Evolutionary conservation across 768 basidiomycete species (phyloP), one percentile per base, ranked within the genome.

Genomic region (Xanthoconium stramineum): DNA sequence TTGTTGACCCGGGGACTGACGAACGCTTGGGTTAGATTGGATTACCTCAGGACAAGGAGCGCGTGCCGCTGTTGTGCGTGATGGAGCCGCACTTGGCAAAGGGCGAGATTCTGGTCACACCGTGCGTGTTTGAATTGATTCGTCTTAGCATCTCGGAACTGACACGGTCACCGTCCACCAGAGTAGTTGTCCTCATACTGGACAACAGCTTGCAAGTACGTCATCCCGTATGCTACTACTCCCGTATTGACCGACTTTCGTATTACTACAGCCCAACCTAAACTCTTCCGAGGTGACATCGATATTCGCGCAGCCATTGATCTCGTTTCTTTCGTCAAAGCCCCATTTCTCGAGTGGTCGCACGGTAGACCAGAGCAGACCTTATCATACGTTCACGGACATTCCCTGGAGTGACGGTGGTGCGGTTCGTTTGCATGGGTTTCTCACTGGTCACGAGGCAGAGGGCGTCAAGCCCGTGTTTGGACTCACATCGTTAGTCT

Each of bases 401-500:
- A 64, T 78, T 32, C 65, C 72, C 13, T 80, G 77, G 68, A 68
- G 70, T n/a, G 75, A 76, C 20, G 72, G 75, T 9, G 70, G 67
- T 8, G 52, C 63, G 3, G 14, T 67, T 17, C 82, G 91, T 24
- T 77, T 84, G 59, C 93, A 95, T 71, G 75, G 78, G 17, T 96
- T 96, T 75, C 76, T 94, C 49, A 96, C 93, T 1, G 94, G 94
- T 0, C 76, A 92, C 40, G 93, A 96, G 67, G 83, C 80, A 3
- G 85, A 86, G 14, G 92, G 93, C 0, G 81, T 91, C 14, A 94
- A 92, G 64, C 93, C 93, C n/a, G 83, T 95, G 0, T 91, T 85
- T 61, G 93, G 93, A 9, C 72, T 96, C 10, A 96, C 93, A 30
- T 84, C 92, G 91, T 94, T 68, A 59, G 88, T 80, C 8, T 20